Percentiles rank a stretch among this genome's conserved stretches.
Evolutionary conservation across 2,329 filamentous ascomycete species (phyloP).

Genomic region (Colletotrichum navitas): DNA sequence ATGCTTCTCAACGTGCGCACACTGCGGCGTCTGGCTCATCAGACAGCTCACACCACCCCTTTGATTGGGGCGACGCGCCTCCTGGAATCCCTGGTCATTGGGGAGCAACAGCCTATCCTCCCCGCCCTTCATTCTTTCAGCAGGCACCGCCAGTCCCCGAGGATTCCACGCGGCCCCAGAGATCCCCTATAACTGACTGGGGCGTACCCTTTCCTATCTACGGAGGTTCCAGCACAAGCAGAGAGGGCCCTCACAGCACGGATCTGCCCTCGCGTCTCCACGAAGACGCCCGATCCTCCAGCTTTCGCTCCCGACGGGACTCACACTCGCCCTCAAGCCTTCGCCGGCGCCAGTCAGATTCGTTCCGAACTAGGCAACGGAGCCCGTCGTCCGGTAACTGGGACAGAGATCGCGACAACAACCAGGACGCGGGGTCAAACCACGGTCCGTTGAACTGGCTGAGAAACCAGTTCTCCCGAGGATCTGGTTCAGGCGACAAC

Average conservation of each 20-base stretch:
- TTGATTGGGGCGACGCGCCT: conserved; percentile 23
- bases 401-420: conserved; percentile 46
- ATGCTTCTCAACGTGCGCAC: not conserved
- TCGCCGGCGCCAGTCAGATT: conserved; percentile 46
- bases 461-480: conserved; percentile 55
- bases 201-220: conserved; percentile 20
- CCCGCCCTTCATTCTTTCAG: conserved; percentile 3
- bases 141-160: conserved; percentile 24
- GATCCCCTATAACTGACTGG: conserved; percentile 13
- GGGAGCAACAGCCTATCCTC: conserved; percentile 9
- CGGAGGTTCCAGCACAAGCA: conserved; percentile 10
- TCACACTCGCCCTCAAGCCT: conserved; percentile 56
- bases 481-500: conserved; percentile 36
- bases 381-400: conserved; percentile 54
- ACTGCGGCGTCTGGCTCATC: conserved; percentile 23
- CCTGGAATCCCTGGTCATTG: conserved; percentile 31
- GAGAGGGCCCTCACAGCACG: not conserved
- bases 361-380: conserved; percentile 53
- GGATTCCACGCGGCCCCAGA: conserved; percentile 23
- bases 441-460: conserved; percentile 59
- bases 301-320: conserved; percentile 50
- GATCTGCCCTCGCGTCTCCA: conserved; percentile 24
- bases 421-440: conserved; percentile 51
- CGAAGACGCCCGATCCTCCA: conserved; percentile 29
- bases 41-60: conserved; percentile 15